Percentiles rank a stretch among this genome's conserved stretches.
Conservation (phyloP, 1,284 basidiomycete genomes). For the Kwoniella shivajii region DNA sequence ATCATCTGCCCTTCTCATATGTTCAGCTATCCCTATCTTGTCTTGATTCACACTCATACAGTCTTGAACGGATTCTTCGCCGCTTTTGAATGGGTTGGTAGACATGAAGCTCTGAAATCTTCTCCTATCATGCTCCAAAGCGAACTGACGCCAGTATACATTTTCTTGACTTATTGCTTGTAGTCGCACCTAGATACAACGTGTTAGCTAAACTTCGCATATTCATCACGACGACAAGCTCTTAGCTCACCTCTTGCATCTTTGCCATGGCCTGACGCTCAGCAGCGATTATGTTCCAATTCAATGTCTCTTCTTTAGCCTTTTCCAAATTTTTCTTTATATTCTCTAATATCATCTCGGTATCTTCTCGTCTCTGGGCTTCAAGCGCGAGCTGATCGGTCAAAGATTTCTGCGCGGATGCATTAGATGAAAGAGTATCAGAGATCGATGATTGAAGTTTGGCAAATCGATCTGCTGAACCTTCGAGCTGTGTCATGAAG, state of each 20-base stretch:
- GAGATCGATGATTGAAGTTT: constrained; percentile 12
- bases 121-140: constrained; percentile 24
- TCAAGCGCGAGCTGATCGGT: not conserved
- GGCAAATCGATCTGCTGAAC: constrained; percentile 6
- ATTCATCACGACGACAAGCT: not conserved
- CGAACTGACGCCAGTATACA: constrained; percentile 30
- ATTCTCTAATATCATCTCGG: constrained; percentile 1
- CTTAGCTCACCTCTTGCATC: constrained; percentile 20
- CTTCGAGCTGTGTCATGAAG: constrained; percentile 4
- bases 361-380: not conserved
- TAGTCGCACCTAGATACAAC: constrained; percentile 17
- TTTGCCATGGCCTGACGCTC: constrained; percentile 11
- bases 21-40: not conserved
- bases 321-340: constrained; percentile 9
- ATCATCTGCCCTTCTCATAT: not conserved
- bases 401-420: not conserved
- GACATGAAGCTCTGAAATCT: constrained; percentile 21
- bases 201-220: not conserved
- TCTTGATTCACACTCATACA: not conserved
- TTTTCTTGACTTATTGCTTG: constrained; percentile 27
- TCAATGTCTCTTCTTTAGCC: constrained; percentile 7
- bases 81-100: constrained; percentile 25
- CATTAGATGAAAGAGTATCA: not conserved
- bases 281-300: constrained; percentile 10
- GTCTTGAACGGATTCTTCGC: not conserved